These are phyloP conservation scores for Poa annua DNA, from an alignment of 176 grass and related monocot species.

Conservation along the genomic window DNA sequence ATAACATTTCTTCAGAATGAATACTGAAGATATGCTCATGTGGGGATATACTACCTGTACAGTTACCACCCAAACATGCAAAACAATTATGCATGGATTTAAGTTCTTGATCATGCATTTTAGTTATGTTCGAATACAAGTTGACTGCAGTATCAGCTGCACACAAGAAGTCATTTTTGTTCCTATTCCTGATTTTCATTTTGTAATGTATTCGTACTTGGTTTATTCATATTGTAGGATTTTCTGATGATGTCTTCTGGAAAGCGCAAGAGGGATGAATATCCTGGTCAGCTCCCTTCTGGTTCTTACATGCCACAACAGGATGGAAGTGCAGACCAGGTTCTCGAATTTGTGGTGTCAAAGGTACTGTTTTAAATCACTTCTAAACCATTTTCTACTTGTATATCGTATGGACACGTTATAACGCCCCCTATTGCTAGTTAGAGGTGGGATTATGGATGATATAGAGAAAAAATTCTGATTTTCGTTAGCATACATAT, in stretches of 20 bases:
- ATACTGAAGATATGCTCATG: not conserved
- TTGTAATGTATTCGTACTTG: slow-evolving; percentile 20
- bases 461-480: not conserved
- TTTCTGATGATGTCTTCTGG: slow-evolving; percentile 80
- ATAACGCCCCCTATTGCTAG: not conserved
- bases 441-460: not conserved
- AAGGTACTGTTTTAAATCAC: slow-evolving; percentile 43
- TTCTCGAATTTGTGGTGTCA: slow-evolving; percentile 63
- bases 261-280: slow-evolving; percentile 96
- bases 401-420: not conserved
- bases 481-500: not conserved
- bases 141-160: not conserved
- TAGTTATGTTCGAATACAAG: not conserved
- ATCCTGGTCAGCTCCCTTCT: slow-evolving; percentile 70
- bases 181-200: slow-evolving; percentile 16
- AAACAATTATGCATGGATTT: slow-evolving; percentile 5
- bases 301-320: slow-evolving; percentile 91
- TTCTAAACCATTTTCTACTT: slow-evolving; percentile 19
- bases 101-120: not conserved
- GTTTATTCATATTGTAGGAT: slow-evolving; percentile 58
- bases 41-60: not conserved
- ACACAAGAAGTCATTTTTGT: not conserved
- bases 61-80: not conserved
- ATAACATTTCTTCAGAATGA: slow-evolving; percentile 2
- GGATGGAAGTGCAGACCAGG: slow-evolving; percentile 83